These are phyloP conservation scores for Astrothelium subdiscretum DNA, from an alignment of 495 filamentous ascomycete species.

Conservation along the genomic window DNA sequence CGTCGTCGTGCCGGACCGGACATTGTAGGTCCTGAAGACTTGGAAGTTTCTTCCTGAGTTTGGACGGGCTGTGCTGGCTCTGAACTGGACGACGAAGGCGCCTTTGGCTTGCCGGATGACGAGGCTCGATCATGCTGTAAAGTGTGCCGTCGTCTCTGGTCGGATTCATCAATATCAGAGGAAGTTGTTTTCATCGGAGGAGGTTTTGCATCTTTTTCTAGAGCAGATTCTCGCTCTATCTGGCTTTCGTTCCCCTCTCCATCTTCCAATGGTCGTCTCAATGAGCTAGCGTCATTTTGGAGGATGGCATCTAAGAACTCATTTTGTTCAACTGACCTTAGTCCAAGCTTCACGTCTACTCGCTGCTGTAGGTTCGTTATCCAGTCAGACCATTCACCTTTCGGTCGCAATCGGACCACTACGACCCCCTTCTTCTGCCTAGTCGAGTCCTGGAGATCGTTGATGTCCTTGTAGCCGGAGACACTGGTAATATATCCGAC, in stretches of 20 bases:
- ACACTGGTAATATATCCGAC: conserved; percentile 63
- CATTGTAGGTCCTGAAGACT: conserved; percentile 2
- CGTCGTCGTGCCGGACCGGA: conserved; percentile 27
- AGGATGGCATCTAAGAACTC: conserved; percentile 91
- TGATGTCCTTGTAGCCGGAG: conserved; percentile 58
- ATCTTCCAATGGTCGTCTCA: conserved; percentile 49
- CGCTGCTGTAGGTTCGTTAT: conserved; percentile 51
- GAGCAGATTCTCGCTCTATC: neutral
- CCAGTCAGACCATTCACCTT: conserved; percentile 55
- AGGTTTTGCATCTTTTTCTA: conserved; percentile 3
- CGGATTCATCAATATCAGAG: neutral
- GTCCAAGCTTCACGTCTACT: conserved; percentile 58
- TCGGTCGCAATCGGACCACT: conserved; percentile 59
- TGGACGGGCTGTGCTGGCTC: neutral
- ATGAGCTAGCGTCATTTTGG: conserved; percentile 54
- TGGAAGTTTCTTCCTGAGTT: neutral
- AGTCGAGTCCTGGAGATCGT: conserved; percentile 48
- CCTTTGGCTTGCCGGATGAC: neutral
- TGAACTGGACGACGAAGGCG: neutral
- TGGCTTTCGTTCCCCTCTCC: neutral
- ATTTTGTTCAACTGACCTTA: conserved; percentile 75
- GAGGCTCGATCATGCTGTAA: neutral
- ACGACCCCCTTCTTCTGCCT: conserved; percentile 46
- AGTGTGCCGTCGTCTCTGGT: neutral
- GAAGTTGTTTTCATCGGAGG: neutral